Conservation (phyloP, 2,329 filamentous ascomycete genomes). For the Penicillium sp. region DNA sequence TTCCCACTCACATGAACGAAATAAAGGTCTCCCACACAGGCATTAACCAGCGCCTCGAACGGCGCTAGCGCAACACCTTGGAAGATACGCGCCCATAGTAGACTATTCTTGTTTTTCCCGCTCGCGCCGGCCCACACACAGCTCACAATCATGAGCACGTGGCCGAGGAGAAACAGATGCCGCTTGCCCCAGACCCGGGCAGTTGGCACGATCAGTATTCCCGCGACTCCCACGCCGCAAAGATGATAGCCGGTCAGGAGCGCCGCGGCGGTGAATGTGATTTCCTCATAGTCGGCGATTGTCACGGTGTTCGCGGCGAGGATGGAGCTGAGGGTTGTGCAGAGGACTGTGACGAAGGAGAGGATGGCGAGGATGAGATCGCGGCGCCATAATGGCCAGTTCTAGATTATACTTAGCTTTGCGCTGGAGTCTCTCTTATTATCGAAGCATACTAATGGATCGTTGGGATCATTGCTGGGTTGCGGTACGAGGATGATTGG, state of each 20-base stretch:
- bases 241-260: constrained; percentile 86
- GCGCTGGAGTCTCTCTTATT: background rate
- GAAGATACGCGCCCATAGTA: constrained; percentile 77
- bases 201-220: constrained; percentile 82
- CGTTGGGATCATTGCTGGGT: constrained; percentile 86
- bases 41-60: constrained; percentile 88
- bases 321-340: constrained; percentile 79
- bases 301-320: constrained; percentile 86
- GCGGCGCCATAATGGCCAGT: constrained; percentile 84
- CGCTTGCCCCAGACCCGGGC: constrained; percentile 91
- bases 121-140: constrained; percentile 77
- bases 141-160: constrained; percentile 70
- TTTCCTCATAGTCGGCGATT: constrained; percentile 65
- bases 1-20: constrained; percentile 71
- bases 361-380: constrained; percentile 78
- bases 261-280: constrained; percentile 73
- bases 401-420: constrained; percentile 46
- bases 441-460: constrained; percentile 64
- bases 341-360: constrained; percentile 78
- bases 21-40: constrained; percentile 84
- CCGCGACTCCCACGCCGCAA: constrained; percentile 76
- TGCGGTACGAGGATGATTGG: constrained; percentile 86
- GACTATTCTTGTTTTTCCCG: constrained; percentile 66
- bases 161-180: constrained; percentile 80
- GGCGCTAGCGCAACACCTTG: constrained; percentile 86